A percentile compares a stretch with the other conserved stretches of the same genome.
phyloP scores from a whole-genome alignment of 495 filamentous ascomycete species.

The Poronia punctata region DNA sequence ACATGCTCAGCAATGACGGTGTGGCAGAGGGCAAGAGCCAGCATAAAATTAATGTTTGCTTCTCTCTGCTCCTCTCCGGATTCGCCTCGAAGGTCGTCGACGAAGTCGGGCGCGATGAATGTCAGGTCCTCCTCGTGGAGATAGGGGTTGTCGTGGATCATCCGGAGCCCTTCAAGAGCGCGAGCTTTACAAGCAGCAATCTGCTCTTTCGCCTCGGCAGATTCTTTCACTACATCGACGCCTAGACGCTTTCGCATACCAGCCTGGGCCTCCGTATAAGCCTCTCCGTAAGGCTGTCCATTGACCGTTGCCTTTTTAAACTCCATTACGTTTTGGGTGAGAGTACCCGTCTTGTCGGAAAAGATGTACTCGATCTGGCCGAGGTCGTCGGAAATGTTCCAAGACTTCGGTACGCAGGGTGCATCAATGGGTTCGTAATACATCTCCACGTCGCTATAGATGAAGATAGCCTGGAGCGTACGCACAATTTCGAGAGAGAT shows the following conservation, averaged over 20 bases:
- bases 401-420: conserved; percentile 93
- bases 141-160: conserved; percentile 84
- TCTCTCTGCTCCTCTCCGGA: conserved; percentile 68
- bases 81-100: conserved; percentile 70
- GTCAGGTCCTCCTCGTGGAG: conserved; percentile 83
- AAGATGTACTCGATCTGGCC: conserved; percentile 99
- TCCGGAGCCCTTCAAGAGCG: conserved; percentile 66
- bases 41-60: conserved; percentile 86
- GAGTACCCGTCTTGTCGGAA: conserved; percentile 96
- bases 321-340: conserved; percentile 99
- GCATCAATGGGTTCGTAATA: conserved; percentile 93
- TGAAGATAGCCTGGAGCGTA: conserved; percentile 91
- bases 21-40: conserved; percentile 90
- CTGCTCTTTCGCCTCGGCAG: conserved; percentile 61
- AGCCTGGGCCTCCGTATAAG: conserved; percentile 92
- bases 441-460: conserved; percentile 92
- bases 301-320: conserved; percentile 98
- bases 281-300: conserved; percentile 90
- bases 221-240: conserved; percentile 74
- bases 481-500: conserved; percentile 96
- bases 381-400: conserved; percentile 98
- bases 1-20: conserved; percentile 88
- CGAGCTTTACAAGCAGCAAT: conserved; percentile 68
- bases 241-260: conserved; percentile 91
- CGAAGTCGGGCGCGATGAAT: conserved; percentile 84